phyloP scores from a whole-genome alignment of 2,329 filamentous ascomycete genomes.

The Penicillium palitans region DNA sequence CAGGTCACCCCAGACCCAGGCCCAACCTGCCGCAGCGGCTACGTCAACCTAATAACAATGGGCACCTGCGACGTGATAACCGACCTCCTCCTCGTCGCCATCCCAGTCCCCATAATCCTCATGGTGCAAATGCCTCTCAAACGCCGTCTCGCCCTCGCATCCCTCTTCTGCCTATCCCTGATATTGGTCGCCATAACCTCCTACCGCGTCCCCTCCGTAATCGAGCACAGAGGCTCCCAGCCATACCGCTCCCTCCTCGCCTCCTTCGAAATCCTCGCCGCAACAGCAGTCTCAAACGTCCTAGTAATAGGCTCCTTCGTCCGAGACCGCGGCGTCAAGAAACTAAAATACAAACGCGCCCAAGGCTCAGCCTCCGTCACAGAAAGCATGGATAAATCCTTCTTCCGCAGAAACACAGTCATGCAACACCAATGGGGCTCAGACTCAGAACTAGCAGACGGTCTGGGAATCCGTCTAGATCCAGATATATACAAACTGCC shows the following conservation, averaged over 20 bases:
- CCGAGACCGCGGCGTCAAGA: slow-evolving; percentile 86
- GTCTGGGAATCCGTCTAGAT: slow-evolving; percentile 69
- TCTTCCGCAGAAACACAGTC: slow-evolving; percentile 53
- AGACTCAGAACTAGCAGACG: slow-evolving; percentile 84
- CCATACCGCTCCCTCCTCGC: slow-evolving; percentile 86
- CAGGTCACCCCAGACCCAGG: slow-evolving; percentile 85
- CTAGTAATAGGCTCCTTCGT: slow-evolving; percentile 91
- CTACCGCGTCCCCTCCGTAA: slow-evolving; percentile 77
- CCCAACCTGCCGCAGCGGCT: slow-evolving; percentile 79
- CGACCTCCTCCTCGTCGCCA: slow-evolving; percentile 81
- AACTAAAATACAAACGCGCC: slow-evolving; percentile 69
- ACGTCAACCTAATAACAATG: slow-evolving; percentile 84
- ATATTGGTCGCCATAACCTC: slow-evolving; percentile 76
- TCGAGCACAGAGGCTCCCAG: slow-evolving; percentile 69
- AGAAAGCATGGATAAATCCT: slow-evolving; percentile 47
- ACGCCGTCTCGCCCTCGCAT: slow-evolving; percentile 74
- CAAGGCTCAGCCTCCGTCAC: slow-evolving; percentile 48
- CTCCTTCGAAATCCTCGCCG: slow-evolving; percentile 85
- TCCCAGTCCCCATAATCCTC: slow-evolving; percentile 86
- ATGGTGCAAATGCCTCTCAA: slow-evolving; percentile 72
- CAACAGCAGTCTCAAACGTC: slow-evolving; percentile 81
- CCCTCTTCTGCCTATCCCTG: slow-evolving; percentile 82
- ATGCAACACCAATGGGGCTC: slow-evolving; percentile 77
- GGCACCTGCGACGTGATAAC: slow-evolving; percentile 85
- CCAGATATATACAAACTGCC: slow-evolving; percentile 49